Evolutionary conservation across 164 flowering plant species (phyloP).

Genomic region (Paratinospora sagittata): DNA sequence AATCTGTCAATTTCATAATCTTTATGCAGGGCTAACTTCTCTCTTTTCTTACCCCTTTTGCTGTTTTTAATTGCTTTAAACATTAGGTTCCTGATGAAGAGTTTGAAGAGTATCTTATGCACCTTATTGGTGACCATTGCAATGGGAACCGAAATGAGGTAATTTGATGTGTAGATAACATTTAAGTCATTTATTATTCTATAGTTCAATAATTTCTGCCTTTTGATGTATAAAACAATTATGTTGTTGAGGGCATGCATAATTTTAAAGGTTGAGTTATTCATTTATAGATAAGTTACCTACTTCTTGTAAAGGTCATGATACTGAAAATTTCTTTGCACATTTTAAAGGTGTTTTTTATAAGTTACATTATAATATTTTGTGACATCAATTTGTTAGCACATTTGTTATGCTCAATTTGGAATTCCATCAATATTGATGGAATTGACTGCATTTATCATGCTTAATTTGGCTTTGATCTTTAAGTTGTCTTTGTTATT

Average conservation of each 20-base stretch:
- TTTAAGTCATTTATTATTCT: not conserved
- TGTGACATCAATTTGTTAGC: no score
- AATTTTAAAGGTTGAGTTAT: no score
- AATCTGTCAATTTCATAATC: not conserved
- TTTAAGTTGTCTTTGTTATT: conserved; percentile 5
- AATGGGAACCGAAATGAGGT: conserved; percentile 89
- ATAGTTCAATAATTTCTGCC: no score
- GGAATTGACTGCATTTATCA: not conserved
- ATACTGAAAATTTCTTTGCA: no score
- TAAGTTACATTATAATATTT: no score
- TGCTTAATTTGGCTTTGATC: conserved; percentile 2
- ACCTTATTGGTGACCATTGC: conserved; percentile 55
- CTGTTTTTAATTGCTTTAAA: conserved; percentile 2
- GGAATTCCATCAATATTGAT: not conserved
- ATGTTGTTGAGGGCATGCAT: no score
- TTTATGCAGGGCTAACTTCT: not conserved
- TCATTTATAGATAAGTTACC: no score
- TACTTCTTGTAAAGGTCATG: no score
- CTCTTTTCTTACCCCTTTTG: not conserved
- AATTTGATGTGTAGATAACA: conserved; percentile 12
- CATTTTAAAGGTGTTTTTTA: no score
- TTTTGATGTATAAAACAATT: no score
- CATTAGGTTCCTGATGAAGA: conserved; percentile 97
- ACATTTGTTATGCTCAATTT: no score
- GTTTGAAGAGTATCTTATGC: conserved; percentile 84